Base-by-base conservation (phyloP, 345 rosid genomes). In the Arabidopsis arenosa region DNA sequence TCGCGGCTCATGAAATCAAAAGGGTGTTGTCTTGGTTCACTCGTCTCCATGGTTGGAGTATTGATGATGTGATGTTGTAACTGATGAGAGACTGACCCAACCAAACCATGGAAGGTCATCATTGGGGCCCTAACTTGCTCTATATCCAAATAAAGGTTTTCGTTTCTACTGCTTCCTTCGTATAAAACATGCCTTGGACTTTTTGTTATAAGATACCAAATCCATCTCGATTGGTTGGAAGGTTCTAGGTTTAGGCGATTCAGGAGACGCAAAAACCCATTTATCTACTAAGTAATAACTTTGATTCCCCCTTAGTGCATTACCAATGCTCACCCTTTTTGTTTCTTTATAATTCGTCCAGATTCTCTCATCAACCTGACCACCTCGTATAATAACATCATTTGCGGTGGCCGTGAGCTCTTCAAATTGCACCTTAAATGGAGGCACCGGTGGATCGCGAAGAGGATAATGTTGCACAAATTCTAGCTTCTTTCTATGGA, bases 1-100 rank as follows among this genome's bases (percentile, higher is more conserved):
- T n/a, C 44, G 3, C 18, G 23, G 11, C 66, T 12, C 66, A 37
- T 36, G 23, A 57, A 56, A n/a, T 45, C 23, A 74, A n/a, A 57
- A 47, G 41, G 40, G 52, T 48, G 9, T 51, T 51, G 52, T 9
- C 7, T 60, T 48, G 67, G 12, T 49, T 28, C 60, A 39, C 3
- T 26, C 9, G 21, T 37, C 9, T 1, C 51, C 53, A 51, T 26
- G 1, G 8, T 51, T 62, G 39, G 33, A 48, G 9, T 21, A 36
- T 9, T 23, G 11, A 5, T 23, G 11, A 47, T 26, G n/a, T 49
- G 56, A 5, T 32, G 33, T 1, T 53, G 39, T 39, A 67, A 14
- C 14, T 41, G 44, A 9, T 32, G 47, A 73, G 64, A 41, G 13
- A 32, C 37, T 43, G 47, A 15, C 6, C 47, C 56, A 63, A 13